Evolutionary conservation across 345 rosid genomes (phyloP), one percentile per base, ranked within the genome.

Genomic region (Lumnitzera littorea): DNA sequence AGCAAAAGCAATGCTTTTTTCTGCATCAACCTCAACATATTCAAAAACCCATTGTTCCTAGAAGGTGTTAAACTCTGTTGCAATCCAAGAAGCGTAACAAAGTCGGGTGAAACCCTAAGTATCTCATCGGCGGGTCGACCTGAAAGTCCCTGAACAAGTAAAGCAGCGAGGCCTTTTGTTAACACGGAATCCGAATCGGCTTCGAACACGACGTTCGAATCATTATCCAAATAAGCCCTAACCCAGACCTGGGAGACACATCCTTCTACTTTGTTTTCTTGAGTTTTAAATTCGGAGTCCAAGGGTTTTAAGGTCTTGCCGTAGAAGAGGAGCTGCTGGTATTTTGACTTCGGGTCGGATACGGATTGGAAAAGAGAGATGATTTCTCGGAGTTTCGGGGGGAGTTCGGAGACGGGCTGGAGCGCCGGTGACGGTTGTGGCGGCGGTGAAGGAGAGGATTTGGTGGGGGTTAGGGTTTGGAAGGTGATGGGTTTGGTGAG

Each of bases 211-310:
- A 84, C 99, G 56, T 88, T 88, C 48, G 68, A 62, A 11, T 82
- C 77, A 0, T 52, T 57, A 57, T 94, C 96, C 9, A 88, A 70
- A 66, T 66, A 88, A 48, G 96, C 99, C 80, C 97, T 79, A 17
- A 95, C 95, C 97, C 97, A 95, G 8, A 91, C 97, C 80, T 86
- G 96, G 24, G 97, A 86, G 23, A 88, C 92, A 55, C 99, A 95
- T 9, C 99, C 99, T 72, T 86, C 73, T 10, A 95, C 99, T 69
- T 95, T 95, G 61, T 91, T 95, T 50, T 82, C 89, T 46, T 70
- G 66, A 20, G 95, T 91, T 67, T 84, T 88, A 79, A 79, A 95
- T 48, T 16, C 78, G n/a, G 80, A 12, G 67, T 82, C 88, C 2
- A 95, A 88, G 0, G 99, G 88, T 16, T 71, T 80, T 65, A 95